These are phyloP conservation scores for Ustulina deusta DNA, from an alignment of 2,329 filamentous ascomycete species.

Conservation along the genomic window DNA sequence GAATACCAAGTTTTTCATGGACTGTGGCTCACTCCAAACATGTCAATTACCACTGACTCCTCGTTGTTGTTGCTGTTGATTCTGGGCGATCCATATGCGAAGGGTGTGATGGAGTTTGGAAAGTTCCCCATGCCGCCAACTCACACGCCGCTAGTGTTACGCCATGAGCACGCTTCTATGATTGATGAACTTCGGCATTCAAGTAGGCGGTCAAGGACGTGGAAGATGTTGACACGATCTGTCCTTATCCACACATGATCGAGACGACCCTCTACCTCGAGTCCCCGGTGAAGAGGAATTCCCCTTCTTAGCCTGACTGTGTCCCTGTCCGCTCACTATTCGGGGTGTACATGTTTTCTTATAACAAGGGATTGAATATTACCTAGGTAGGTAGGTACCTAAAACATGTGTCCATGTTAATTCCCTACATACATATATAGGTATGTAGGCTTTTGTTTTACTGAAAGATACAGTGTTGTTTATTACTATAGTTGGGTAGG, in stretches of 20 bases:
- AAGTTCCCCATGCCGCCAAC: conserved; percentile 38
- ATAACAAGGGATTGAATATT: no score
- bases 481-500: no score
- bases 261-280: conserved; percentile 35
- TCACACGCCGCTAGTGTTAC: conserved; percentile 33
- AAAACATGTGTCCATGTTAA: no score
- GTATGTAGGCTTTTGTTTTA: no score
- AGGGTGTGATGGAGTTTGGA: conserved; percentile 37
- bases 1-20: conserved; percentile 7
- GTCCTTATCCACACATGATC: conserved; percentile 41
- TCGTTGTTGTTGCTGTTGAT: conserved; percentile 12
- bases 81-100: conserved; percentile 42
- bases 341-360: conserved; percentile 34
- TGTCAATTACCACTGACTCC: conserved; percentile 21
- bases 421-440: no score
- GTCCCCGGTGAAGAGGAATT: conserved; percentile 29
- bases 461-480: no score
- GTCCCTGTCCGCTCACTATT: no score
- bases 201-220: conserved; percentile 47
- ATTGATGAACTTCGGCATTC: conserved; percentile 45
- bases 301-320: conserved; percentile 17
- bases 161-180: conserved; percentile 41
- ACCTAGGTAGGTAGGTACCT: no score
- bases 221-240: conserved; percentile 40
- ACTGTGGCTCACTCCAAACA: neutral